Evolutionary conservation across 108 stramenopile species (phyloP).

Genomic region (Hondaea fermentalgiana): DNA sequence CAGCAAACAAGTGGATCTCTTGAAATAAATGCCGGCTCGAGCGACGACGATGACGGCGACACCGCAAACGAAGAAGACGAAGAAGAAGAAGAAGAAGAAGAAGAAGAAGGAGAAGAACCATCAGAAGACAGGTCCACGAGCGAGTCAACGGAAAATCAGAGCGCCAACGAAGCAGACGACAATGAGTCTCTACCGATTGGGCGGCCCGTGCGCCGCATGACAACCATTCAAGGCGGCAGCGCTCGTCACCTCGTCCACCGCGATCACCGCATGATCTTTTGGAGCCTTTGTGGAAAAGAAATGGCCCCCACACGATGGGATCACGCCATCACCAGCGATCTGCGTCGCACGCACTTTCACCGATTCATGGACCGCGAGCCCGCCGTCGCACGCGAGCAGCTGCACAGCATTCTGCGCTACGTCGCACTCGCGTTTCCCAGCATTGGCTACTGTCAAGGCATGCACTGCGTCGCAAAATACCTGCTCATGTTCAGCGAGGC

Average conservation of each 20-base stretch:
- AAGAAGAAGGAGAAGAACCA: no score
- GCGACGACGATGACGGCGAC: no score
- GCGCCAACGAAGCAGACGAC: no score
- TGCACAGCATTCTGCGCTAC: slow-evolving; percentile 15
- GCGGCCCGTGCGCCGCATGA: neutral
- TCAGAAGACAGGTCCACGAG: no score
- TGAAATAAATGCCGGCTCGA: no score
- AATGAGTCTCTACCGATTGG: neutral
- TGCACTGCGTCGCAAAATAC: slow-evolving; percentile 10
- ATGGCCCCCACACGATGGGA: slow-evolving; percentile 10
- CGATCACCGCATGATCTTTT: slow-evolving; percentile 2
- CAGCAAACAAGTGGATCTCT: no score
- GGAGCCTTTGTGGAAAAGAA: slow-evolving; percentile 1
- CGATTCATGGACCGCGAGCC: neutral
- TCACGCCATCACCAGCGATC: neutral
- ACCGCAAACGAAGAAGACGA: no score
- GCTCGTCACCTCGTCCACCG: neutral
- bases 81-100: no score
- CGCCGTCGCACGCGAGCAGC: neutral
- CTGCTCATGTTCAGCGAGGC: slow-evolving; percentile 7
- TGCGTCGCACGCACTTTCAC: neutral
- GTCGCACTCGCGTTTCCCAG: neutral
- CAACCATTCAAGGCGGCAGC: neutral
- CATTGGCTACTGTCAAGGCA: slow-evolving; percentile 6
- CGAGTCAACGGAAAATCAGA: no score